Evolutionary conservation across 257 asterid species (phyloP), one percentile per base, ranked within the genome.

Genomic region (Coffea eugenioides): DNA sequence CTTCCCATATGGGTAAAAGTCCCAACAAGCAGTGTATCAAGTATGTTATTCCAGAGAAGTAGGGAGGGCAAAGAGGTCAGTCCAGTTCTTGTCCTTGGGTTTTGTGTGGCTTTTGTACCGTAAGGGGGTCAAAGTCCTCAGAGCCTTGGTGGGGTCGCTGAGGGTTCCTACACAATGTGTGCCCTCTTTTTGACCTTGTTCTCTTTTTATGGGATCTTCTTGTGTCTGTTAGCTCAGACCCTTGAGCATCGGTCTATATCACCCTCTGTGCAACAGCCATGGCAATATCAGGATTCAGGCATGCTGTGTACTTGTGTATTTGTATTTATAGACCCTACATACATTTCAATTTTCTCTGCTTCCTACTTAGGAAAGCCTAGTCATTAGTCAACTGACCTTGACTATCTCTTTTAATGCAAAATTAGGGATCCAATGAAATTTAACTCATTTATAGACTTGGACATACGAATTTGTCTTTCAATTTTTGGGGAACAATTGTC

Each of bases 151-250:
- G 52, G 76, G 91, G 83, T 82, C 88, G 51, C 79, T 54, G 69
- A 73, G 43, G 43, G 1, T 73, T 62, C 52, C 75, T 79, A 4
- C 25, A 83, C 76, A 77, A 56, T 12, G 85, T 81, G 87, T 77
- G 79, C 84, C 74, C 80, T 80, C 88, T 86, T 89, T 88, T 91
- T 90, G 91, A 90, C 93, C 89, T 78, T 43, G 65, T 66, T 79
- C 80, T 82, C 72, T 79, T 77, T 76, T 76, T 71, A 75, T 82
- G 83, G 88, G 86, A 82, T 90, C 88, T 90, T 85, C 71, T 56
- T 62, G 88, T 77, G 88, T 86, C 90, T 84, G 81, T 82, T 77
- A 76, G 77, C 90, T 79, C 64, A 83, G 85, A 85, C 89, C 84
- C 88, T 54, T 86, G 78, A 80, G 87, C 89, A 84, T 83, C 82